A percentile compares a stretch with the other conserved stretches of the same genome.
Conservation (phyloP, 2,329 filamentous ascomycete species). For the Claviceps sp. region DNA sequence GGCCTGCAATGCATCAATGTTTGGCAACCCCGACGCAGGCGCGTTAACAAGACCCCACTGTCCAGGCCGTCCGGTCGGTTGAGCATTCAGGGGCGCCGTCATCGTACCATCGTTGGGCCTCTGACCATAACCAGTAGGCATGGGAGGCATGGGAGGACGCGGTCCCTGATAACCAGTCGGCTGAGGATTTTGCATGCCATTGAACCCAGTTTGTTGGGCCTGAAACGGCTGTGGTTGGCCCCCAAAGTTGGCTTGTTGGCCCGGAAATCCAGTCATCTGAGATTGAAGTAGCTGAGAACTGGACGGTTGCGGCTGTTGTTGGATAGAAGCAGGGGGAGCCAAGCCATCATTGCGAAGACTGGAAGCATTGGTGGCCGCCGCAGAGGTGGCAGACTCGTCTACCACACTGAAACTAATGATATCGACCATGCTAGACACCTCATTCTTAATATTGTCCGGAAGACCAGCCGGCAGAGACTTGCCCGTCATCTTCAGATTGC, state of each 20-base stretch:
- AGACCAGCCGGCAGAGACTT: slow-evolving; percentile 63
- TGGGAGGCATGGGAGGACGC: slow-evolving; percentile 76
- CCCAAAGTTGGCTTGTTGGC: slow-evolving; percentile 43
- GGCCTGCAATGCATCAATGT: slow-evolving; percentile 82
- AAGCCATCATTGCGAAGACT: slow-evolving; percentile 46
- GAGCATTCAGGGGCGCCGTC: slow-evolving; percentile 62
- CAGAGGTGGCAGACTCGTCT: slow-evolving; percentile 50
- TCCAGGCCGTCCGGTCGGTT: slow-evolving; percentile 82
- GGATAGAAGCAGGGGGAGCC: slow-evolving; percentile 36
- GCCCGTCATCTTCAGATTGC: slow-evolving; percentile 81
- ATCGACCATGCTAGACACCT: slow-evolving; percentile 98
- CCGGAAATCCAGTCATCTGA: slow-evolving; percentile 57
- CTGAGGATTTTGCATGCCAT: slow-evolving; percentile 53
- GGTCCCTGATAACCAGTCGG: slow-evolving; percentile 71
- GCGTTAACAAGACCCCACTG: slow-evolving; percentile 99
- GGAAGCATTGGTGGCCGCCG: slow-evolving; percentile 49
- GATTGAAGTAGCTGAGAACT: slow-evolving; percentile 51
- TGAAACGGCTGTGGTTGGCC: slow-evolving; percentile 47
- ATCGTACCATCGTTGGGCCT: slow-evolving; percentile 42
- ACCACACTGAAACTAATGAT: slow-evolving; percentile 92
- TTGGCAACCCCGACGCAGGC: slow-evolving; percentile 75
- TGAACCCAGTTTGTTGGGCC: slow-evolving; percentile 57
- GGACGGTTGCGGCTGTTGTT: slow-evolving; percentile 62
- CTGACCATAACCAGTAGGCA: slow-evolving; percentile 47
- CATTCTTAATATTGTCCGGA: slow-evolving; percentile 82